Base-by-base conservation (phyloP, 75 land plant genomes). In the Picea glauca region DNA sequence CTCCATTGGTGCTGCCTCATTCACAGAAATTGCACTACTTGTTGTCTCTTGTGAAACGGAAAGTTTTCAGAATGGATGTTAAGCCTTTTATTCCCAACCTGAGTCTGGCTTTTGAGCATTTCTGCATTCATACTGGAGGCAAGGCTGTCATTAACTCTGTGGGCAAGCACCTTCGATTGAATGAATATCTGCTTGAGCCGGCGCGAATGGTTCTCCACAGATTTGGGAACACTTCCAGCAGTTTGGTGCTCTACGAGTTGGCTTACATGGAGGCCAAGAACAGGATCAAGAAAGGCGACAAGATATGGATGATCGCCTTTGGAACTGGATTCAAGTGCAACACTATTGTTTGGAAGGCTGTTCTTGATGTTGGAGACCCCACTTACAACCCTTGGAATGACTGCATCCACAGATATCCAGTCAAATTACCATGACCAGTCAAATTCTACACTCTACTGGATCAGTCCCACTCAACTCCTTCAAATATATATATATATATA, bases 241-340 rank as follows among this genome's bases (percentile, higher is more conserved):
- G 89, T 70, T 56, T 81, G 60, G 82, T 84, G 15, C 86, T 79
- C 72, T 88, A 88, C 78, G 84, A 80, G 50, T 62, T 86, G 40
- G 89, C 85, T 21, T 89, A 89, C 78, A 72, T 87, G 43, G 91
- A 89, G 56, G 91, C 91, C 58, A 89, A 87, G 72, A 31, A 62
- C 20, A 30, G 90, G 78, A 26, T 87, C 1, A 84, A 77, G 83
- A 79, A 57, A 21, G 90, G 90, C 6, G 91, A 90, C 38, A 33
- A 58, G 32, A 46, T 90, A 15, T 87, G 89, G 87, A 87, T 89
- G 91, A 62, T 88, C 17, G 82, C 79, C 2, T 82, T 90, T 18
- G 87, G 87, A 26, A 80, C 90, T 15, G 91, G 91, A 26, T 87
- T 90, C 77, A 90, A 90, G 74, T 86, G 81, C 72, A 78, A 80